phyloP scores from a whole-genome alignment of 306 rosid species.

The Cajanus cajan region DNA sequence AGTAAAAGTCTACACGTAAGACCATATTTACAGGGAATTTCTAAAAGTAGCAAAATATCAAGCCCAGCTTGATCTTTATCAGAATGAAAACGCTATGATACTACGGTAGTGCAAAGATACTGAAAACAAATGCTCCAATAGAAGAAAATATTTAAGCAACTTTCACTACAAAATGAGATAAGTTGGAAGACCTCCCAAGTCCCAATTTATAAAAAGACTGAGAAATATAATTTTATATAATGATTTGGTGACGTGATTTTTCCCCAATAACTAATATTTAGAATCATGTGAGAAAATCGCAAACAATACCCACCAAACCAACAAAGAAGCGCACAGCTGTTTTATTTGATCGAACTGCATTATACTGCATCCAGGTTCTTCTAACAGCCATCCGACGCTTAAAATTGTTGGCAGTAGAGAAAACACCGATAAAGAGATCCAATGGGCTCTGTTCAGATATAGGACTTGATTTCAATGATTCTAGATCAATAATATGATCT shows the following conservation, averaged over 20 bases:
- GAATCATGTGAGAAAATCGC: conserved; percentile 4
- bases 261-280: conserved; percentile 2
- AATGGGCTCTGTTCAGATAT: conserved; percentile 47
- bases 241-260: not conserved
- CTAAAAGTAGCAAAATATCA: not conserved
- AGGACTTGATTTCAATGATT: conserved; percentile 64
- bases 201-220: conserved; percentile 11
- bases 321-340: conserved; percentile 94
- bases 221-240: not conserved
- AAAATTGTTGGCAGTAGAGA: conserved; percentile 97
- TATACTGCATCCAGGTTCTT: conserved; percentile 99
- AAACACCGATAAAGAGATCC: conserved; percentile 90
- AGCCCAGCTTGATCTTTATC: conserved; percentile 14
- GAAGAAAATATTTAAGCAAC: conserved; percentile 3
- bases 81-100: conserved; percentile 7
- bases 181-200: conserved; percentile 12
- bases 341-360: conserved; percentile 62
- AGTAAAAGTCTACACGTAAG: conserved; percentile 15
- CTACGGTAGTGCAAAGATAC: not conserved
- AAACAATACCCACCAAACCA: conserved; percentile 81
- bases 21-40: conserved; percentile 16
- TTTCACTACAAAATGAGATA: not conserved
- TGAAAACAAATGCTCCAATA: conserved; percentile 13
- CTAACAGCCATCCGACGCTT: conserved; percentile 95
- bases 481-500: conserved; percentile 77